Evolutionary conservation across 768 basidiomycete genomes (phyloP).

Genomic region (Lactarius sanguifluus): DNA sequence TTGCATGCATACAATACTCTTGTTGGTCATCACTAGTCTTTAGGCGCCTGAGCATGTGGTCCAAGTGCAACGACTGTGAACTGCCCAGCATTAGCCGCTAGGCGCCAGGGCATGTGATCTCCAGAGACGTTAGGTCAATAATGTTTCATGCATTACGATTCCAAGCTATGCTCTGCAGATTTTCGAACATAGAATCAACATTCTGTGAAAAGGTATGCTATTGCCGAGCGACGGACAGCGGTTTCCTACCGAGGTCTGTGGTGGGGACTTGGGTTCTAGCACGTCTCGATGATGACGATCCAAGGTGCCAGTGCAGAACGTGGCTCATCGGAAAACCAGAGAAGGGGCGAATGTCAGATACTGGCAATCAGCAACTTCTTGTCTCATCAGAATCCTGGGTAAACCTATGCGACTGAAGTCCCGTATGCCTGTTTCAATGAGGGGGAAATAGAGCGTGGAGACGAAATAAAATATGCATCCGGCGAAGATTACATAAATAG

Average conservation of each 20-base stretch:
- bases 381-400: neutral
- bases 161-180: neutral
- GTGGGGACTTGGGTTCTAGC: neutral
- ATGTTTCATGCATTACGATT: constrained; percentile 12
- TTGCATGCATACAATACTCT: neutral
- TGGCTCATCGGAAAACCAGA: constrained; percentile 4
- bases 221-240: constrained; percentile 1
- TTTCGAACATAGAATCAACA: neutral
- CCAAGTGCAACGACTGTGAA: neutral
- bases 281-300: neutral
- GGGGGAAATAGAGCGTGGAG: neutral
- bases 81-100: neutral
- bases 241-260: neutral
- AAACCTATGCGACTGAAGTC: neutral
- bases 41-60: constrained; percentile 8
- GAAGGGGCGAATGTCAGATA: neutral
- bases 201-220: constrained; percentile 3
- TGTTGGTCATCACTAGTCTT: neutral
- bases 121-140: neutral
- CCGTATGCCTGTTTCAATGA: neutral
- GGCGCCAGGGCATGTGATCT: constrained; percentile 8
- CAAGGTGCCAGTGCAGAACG: neutral
- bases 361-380: constrained; percentile 2
- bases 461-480: neutral
- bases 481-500: constrained; percentile 13